phyloP scores from a whole-genome alignment of 2,329 filamentous ascomycete genomes.

The Colletotrichum simmondsii region DNA sequence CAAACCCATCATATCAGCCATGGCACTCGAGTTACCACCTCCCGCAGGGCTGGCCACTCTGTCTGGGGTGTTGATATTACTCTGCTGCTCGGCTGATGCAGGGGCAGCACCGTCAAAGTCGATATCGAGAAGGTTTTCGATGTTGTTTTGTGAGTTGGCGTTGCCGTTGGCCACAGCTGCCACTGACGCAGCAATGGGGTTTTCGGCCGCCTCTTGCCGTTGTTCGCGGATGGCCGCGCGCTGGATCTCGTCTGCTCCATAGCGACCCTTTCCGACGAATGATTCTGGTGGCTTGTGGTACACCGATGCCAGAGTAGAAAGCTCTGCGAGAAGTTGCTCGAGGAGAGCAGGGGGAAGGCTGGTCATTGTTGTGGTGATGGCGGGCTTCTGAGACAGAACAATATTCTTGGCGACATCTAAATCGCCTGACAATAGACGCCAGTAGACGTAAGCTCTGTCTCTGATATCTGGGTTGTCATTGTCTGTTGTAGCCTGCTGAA shows the following conservation, averaged over 20 bases:
- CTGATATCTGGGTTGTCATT: constrained; percentile 98
- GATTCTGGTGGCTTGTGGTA: constrained; percentile 98
- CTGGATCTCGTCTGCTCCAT: constrained; percentile 93
- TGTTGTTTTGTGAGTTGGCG: constrained; percentile 74
- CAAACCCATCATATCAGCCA: constrained; percentile 75
- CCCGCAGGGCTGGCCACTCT: constrained; percentile 72
- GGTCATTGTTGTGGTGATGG: constrained; percentile 93
- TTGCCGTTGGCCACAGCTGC: constrained; percentile 70
- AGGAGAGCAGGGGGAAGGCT: constrained; percentile 85
- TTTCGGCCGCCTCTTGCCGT: constrained; percentile 89
- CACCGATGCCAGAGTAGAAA: constrained; percentile 95
- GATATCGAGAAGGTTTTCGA: constrained; percentile 95
- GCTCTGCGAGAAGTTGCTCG: constrained; percentile 88
- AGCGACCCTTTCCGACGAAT: constrained; percentile 96
- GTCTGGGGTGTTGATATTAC: constrained; percentile 71
- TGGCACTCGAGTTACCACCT: constrained; percentile 55
- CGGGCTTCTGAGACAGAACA: constrained; percentile 91
- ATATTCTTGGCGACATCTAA: constrained; percentile 89
- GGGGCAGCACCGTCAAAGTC: constrained; percentile 95
- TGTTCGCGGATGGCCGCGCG: constrained; percentile 97
- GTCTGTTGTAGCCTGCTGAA: constrained; percentile 91
- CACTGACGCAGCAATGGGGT: constrained; percentile 89
- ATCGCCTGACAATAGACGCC: constrained; percentile 94
- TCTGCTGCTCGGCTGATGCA: constrained; percentile 77
- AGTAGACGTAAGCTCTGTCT: constrained; percentile 97